Base-by-base conservation (phyloP, 306 rosid species). In the Datisca glomerata region DNA sequence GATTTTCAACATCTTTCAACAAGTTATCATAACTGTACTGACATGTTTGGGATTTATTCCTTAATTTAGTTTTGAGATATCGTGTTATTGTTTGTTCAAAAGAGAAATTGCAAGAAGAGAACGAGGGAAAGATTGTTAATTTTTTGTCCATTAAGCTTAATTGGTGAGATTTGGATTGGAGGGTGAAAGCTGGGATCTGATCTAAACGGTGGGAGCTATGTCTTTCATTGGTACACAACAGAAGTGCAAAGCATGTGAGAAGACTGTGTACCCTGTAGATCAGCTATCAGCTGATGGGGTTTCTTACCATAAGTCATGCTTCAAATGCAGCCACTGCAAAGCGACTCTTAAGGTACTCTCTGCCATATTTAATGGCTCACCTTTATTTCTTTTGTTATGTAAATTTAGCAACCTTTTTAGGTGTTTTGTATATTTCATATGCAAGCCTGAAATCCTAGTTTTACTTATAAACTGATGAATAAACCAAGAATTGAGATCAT, bases 321-420 rank as follows among this genome's bases (percentile, higher is more conserved):
- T 87, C 73, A 83, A 89, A 52, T 83, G 97, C 68, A 61, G 82
- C 67, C 97, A 87, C 46, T 87, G 94, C 83, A 87, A 87, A 65
- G 97, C 94, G 51, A 87, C 97, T 16, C 58, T 87, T 27, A 87
- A 87, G 97, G 97, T 83, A 5, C 21, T 54, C 4, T 21, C 52
- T 13, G 23, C 27, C 51, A 33, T 32, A 10, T 42, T 31, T 34
- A 18, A 27, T 31, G 6, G 13, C 37, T 22, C 27, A 21, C 24
- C 29, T 37, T 34, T 51, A 13, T 21, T 39, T 56, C 1, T 11
- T 20, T 3, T 27, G 22, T 43, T 48, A 58, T 29, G 7, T 31
- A 1, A 31, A 8, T 31, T 14, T 2, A 8, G 9, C 14, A 8
- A 31, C n/a, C n/a, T n/a, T n/a, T n/a, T n/a, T n/a, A n/a, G n/a